Base-by-base conservation (phyloP, 2,329 filamentous ascomycete genomes). In the Rugonectria rugulosa region DNA sequence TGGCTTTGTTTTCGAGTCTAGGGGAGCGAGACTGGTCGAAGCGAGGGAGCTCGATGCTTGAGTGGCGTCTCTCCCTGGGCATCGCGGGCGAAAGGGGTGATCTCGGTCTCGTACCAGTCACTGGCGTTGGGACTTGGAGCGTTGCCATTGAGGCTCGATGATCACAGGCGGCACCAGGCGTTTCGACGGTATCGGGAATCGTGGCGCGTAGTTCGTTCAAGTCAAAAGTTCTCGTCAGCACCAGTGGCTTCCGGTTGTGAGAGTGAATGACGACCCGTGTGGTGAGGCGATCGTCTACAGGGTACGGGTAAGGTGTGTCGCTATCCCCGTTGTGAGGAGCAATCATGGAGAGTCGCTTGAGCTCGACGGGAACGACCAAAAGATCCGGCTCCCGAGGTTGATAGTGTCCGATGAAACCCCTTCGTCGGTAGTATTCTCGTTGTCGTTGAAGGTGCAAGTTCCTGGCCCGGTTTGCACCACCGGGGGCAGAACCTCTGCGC, bases 211-310 rank as follows among this genome's bases (percentile, higher is more conserved):
- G 68, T 56, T 77, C 72, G 21, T 78, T 72, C 12, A 84, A 68
- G 56, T 84, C 75, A 56, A 86, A 82, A 15, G 74, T 76, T 24
- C 81, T 76, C 59, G 78, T 75, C 15, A 87, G 72, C 1, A 79
- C 61, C 59, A 84, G 78, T 1, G 81, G 73, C 42, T 76, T 75
- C 15, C 75, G 71, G 2, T 77, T 74, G 21, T 62, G 58, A 5
- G 71, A 72, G 24, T 66, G 70, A 24, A 73, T 61, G 12, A 70
- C 60, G 7, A 68, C 68, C 6, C 65, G 63, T 4, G 69, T 64
- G n/a, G 61, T 66, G 29, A 71, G 45, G 8, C 48, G 62, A n/a
- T 58, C 56, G 6, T 62, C 56, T 3, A 53, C 42, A 12, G 49
- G 61, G n/a, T 53, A 54, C 31, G 64, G 62, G 1, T 57, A 61